Conservation (phyloP, 2,329 filamentous ascomycete genomes). For the Cladobotryum mycophilum region DNA sequence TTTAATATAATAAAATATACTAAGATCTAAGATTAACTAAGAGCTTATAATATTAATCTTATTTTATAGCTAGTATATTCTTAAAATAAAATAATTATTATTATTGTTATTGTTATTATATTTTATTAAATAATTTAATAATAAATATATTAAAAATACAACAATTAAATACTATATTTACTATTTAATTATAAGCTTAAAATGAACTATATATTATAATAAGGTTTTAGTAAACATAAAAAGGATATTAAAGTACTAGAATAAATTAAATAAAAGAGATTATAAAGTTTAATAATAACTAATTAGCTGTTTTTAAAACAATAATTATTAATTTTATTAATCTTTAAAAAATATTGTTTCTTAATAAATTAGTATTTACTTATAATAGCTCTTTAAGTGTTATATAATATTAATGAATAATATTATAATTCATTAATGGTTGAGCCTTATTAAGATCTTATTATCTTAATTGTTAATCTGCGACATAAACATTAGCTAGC, state of each 20-base stretch:
- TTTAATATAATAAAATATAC: background rate
- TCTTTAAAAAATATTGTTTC: background rate
- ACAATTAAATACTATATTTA: too few species aligned
- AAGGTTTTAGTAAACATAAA: background rate
- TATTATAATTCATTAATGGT: background rate
- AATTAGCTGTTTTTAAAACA: background rate
- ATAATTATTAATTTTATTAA: background rate
- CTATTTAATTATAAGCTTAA: background rate
- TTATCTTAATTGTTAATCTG: background rate
- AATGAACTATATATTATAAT: background rate
- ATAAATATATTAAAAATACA: background rate
- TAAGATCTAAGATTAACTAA: too few species aligned
- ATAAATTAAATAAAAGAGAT: background rate
- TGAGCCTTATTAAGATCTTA: background rate
- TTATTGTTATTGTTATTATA: background rate
- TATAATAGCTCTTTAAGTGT: too few species aligned
- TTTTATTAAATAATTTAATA: background rate
- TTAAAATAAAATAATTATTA: too few species aligned
- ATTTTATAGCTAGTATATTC: too few species aligned
- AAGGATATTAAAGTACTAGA: background rate
- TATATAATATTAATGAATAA: too few species aligned
- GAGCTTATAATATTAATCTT: too few species aligned
- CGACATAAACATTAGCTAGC: background rate
- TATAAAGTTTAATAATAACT: too few species aligned
- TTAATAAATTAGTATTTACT: background rate